phyloP scores from a whole-genome alignment of 2,329 filamentous ascomycete species.

The Parasarocladium wereldwijsianum region DNA sequence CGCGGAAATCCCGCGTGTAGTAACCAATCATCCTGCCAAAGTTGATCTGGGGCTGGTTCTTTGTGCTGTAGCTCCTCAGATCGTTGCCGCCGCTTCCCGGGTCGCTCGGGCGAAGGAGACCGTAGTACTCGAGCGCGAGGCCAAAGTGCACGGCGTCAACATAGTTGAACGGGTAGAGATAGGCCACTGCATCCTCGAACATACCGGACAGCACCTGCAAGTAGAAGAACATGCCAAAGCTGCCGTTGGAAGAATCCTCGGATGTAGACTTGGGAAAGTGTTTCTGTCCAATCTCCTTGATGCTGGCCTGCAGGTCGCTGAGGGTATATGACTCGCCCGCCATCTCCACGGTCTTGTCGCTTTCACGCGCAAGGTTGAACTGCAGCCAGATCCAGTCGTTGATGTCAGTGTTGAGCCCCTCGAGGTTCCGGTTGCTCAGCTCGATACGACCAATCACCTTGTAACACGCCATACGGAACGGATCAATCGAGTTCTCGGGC shows the following conservation, averaged over 20 bases:
- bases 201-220: slow-evolving; percentile 80
- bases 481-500: slow-evolving; percentile 76
- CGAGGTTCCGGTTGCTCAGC: slow-evolving; percentile 47
- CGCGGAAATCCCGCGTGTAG: slow-evolving; percentile 92
- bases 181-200: slow-evolving; percentile 87
- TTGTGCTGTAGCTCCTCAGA: slow-evolving; percentile 49
- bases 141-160: slow-evolving; percentile 92
- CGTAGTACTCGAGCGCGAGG: slow-evolving; percentile 78
- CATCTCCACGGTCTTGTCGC: slow-evolving; percentile 47
- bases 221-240: slow-evolving; percentile 85
- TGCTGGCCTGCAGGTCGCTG: slow-evolving; percentile 58
- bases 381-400: slow-evolving; percentile 62
- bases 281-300: slow-evolving; percentile 77
- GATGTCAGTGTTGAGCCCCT: slow-evolving; percentile 47
- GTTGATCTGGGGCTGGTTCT: slow-evolving; percentile 69
- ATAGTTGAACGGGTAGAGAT: slow-evolving; percentile 82
- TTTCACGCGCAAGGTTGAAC: slow-evolving; percentile 53
- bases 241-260: slow-evolving; percentile 64
- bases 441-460: slow-evolving; percentile 83
- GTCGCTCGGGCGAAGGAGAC: slow-evolving; percentile 74
- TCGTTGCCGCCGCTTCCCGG: slow-evolving; percentile 62
- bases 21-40: slow-evolving; percentile 88
- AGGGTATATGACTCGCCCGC: slow-evolving; percentile 52
- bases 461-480: slow-evolving; percentile 94
- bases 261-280: slow-evolving; percentile 72